Evolutionary conservation across 2,329 filamentous ascomycete species (phyloP).

Genomic region (Metarhizium humberi): DNA sequence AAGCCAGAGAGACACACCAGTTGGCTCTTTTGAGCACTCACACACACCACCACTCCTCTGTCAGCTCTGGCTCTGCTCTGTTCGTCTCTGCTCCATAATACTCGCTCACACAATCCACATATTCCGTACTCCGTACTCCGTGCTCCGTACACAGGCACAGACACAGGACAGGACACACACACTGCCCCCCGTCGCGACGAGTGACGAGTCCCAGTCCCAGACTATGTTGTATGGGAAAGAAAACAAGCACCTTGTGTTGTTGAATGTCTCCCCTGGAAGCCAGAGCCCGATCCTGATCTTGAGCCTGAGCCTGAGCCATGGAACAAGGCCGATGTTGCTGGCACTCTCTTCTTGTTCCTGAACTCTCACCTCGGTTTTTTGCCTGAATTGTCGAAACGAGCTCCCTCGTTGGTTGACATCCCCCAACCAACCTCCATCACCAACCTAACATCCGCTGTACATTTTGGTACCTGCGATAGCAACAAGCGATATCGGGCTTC

Average conservation of each 20-base stretch:
- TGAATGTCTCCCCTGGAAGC: slow-evolving; percentile 1
- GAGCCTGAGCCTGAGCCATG: slow-evolving; percentile 5
- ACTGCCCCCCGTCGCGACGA: slow-evolving; percentile 1
- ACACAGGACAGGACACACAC: background rate
- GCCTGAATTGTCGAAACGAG: background rate
- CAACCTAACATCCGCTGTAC: background rate
- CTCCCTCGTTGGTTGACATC: background rate
- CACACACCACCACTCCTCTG: background rate
- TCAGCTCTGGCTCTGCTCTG: background rate
- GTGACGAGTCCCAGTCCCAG: slow-evolving; percentile 1
- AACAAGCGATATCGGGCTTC: background rate
- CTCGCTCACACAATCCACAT: background rate
- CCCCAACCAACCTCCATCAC: background rate
- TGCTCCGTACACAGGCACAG: background rate
- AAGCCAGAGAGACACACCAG: background rate
- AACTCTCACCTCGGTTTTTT: background rate
- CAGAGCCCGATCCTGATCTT: slow-evolving; percentile 4
- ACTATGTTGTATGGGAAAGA: slow-evolving; percentile 5
- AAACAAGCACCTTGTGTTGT: slow-evolving; percentile 3
- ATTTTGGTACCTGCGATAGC: background rate
- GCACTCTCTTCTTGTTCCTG: slow-evolving; percentile 2
- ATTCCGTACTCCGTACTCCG: background rate
- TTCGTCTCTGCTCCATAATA: background rate
- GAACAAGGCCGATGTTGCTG: slow-evolving; percentile 3
- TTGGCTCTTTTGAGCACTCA: background rate